Evolutionary conservation across 805 yeast genomes (phyloP).

Genomic region (Saturnispora besseyi): DNA sequence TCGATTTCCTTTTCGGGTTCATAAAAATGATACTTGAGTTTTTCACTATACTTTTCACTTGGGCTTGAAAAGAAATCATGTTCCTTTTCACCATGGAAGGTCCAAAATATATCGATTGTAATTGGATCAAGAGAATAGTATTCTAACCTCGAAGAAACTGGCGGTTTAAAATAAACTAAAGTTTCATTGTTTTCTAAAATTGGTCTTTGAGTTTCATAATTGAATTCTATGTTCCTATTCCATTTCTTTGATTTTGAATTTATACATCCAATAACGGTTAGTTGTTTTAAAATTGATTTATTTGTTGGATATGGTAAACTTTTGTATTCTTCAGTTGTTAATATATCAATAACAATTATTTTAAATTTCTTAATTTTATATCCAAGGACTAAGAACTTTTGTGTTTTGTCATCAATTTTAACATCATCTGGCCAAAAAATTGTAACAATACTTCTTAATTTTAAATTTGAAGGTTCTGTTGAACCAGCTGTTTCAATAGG

Average conservation of each 20-base stretch:
- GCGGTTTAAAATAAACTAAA: conserved; percentile 57
- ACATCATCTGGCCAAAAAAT: conserved; percentile 28
- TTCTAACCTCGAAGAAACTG: conserved; percentile 61
- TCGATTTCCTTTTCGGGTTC: conserved; percentile 10
- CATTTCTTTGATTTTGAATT: conserved; percentile 15
- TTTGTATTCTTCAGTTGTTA: conserved; percentile 13
- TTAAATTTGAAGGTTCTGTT: not conserved
- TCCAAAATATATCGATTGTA: conserved; percentile 44
- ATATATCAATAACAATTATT: conserved; percentile 21
- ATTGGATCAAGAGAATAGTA: conserved; percentile 73
- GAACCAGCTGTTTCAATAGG: not conserved
- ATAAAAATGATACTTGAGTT: conserved; percentile 21
- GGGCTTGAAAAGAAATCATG: conserved; percentile 14
- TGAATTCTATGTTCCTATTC: conserved; percentile 14
- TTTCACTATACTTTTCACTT: conserved; percentile 19
- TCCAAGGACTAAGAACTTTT: conserved; percentile 22
- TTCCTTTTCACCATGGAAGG: conserved; percentile 13
- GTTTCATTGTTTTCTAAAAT: conserved; percentile 15
- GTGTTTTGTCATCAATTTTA: not conserved
- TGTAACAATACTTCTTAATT: conserved; percentile 3
- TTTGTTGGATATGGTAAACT: conserved; percentile 13
- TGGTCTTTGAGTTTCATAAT: conserved; percentile 12
- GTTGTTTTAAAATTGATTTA: conserved; percentile 16
- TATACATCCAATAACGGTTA: conserved; percentile 22
- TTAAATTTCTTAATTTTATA: conserved; percentile 18